Percentiles rank a stretch among this genome's conserved stretches.
phyloP scores from a whole-genome alignment of 164 flowering plant genomes.

The Kalanchoe fedtschenkoi region DNA sequence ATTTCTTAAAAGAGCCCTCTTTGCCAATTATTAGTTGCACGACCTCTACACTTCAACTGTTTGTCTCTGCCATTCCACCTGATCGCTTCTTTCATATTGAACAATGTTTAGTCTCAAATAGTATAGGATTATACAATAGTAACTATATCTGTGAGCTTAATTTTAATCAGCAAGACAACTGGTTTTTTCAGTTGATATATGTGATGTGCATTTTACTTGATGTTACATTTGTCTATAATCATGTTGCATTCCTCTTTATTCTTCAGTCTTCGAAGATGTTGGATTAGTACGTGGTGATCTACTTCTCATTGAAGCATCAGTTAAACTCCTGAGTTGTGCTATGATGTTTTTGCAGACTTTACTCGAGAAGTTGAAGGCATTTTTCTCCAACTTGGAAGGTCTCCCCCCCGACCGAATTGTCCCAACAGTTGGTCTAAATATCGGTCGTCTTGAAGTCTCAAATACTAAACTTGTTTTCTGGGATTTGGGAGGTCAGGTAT shows the following conservation, averaged over 20 bases:
- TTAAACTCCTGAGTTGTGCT: not conserved
- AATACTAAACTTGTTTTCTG: constrained; percentile 87
- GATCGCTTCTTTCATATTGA: not conserved
- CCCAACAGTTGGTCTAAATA: constrained; percentile 96
- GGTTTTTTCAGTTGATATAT: not conserved
- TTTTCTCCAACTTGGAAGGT: constrained; percentile 78
- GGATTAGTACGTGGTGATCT: not conserved
- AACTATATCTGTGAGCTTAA: not conserved
- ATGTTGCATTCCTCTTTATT: not conserved
- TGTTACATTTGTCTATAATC: too few species aligned
- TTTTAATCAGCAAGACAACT: not conserved
- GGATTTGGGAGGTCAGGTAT: constrained; percentile 99
- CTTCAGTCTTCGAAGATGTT: not conserved
- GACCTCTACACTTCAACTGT: too few species aligned
- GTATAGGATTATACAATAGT: not conserved
- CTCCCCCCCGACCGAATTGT: constrained; percentile 94
- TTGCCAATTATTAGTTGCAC: too few species aligned
- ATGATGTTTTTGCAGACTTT: constrained; percentile 47
- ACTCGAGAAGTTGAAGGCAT: constrained; percentile 79
- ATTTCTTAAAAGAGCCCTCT: too few species aligned
- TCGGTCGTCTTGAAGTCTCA: constrained; percentile 79
- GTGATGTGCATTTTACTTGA: not conserved
- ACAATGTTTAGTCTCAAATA: too few species aligned
- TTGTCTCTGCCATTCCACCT: not conserved
- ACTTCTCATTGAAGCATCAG: too few species aligned